phyloP scores from a whole-genome alignment of 176 grass and related monocot species.

The Pontederia paniculata region DNA sequence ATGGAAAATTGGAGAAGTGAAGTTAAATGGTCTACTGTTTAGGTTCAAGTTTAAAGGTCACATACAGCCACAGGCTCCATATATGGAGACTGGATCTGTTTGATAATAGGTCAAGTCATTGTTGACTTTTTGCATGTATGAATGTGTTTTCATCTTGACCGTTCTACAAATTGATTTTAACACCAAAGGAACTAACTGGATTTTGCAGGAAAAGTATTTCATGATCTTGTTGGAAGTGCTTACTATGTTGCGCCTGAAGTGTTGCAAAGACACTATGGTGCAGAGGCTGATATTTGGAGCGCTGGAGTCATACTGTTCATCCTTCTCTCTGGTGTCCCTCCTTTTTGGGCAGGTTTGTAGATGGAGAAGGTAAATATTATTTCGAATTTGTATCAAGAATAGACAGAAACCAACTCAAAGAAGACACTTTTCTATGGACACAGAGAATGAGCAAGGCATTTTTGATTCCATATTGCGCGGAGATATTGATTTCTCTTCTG shows the following conservation, averaged over 20 bases:
- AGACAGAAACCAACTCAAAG: not conserved
- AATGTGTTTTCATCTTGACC: not conserved
- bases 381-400: not conserved
- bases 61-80: no score
- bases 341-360: conserved; percentile 78
- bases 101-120: no score
- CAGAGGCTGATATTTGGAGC: conserved; percentile 92
- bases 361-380: not conserved
- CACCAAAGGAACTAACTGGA: not conserved
- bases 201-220: conserved; percentile 56
- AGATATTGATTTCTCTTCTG: conserved; percentile 73
- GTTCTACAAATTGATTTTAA: not conserved
- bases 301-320: conserved; percentile 93
- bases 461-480: conserved; percentile 64
- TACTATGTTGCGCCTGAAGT: conserved; percentile 98
- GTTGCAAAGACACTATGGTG: conserved; percentile 58
- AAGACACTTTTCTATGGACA: conserved; percentile 10
- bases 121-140: no score
- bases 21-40: no score
- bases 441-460: conserved; percentile 94
- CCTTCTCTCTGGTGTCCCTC: conserved; percentile 88
- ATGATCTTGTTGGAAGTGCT: conserved; percentile 91
- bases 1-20: no score
- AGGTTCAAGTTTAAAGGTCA: no score
- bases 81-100: no score